Conservation (phyloP, 768 basidiomycete genomes). For the Lentinus tigrinus region DNA sequence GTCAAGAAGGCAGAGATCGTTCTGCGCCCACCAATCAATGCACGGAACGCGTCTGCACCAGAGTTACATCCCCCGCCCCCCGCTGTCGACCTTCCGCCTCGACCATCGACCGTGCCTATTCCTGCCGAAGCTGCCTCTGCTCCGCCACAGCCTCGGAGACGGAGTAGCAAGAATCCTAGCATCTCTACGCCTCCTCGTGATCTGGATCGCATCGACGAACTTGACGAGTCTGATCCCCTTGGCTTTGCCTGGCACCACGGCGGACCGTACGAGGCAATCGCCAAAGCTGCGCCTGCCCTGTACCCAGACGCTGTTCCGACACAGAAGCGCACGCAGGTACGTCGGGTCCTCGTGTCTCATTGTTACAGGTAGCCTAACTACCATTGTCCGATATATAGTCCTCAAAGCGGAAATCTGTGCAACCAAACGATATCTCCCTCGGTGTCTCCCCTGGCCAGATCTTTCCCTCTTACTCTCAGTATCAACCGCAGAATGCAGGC, state of each 20-base stretch:
- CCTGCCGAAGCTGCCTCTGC: constrained; percentile 5
- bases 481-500: constrained; percentile 18
- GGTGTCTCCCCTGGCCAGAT: constrained; percentile 33
- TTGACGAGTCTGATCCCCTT: constrained; percentile 74
- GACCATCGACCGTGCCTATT: constrained; percentile 20
- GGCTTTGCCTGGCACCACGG: constrained; percentile 64
- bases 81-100: constrained; percentile 10
- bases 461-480: constrained; percentile 24
- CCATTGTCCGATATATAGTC: neutral
- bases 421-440: constrained; percentile 17
- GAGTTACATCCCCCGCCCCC: constrained; percentile 14
- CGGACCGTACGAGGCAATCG: constrained; percentile 72
- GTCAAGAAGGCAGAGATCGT: neutral
- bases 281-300: constrained; percentile 30
- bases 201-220: constrained; percentile 73
- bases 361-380: neutral
- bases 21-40: constrained; percentile 5
- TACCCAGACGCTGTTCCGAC: constrained; percentile 9
- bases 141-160: constrained; percentile 20
- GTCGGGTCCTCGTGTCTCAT: neutral
- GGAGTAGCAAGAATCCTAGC: constrained; percentile 27
- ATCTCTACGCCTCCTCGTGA: constrained; percentile 26
- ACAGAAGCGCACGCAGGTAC: constrained; percentile 7
- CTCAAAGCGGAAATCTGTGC: constrained; percentile 10
- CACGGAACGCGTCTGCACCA: constrained; percentile 19